Conservation (phyloP, 2,329 filamentous ascomycete species). For the Whalleya microplaca region DNA sequence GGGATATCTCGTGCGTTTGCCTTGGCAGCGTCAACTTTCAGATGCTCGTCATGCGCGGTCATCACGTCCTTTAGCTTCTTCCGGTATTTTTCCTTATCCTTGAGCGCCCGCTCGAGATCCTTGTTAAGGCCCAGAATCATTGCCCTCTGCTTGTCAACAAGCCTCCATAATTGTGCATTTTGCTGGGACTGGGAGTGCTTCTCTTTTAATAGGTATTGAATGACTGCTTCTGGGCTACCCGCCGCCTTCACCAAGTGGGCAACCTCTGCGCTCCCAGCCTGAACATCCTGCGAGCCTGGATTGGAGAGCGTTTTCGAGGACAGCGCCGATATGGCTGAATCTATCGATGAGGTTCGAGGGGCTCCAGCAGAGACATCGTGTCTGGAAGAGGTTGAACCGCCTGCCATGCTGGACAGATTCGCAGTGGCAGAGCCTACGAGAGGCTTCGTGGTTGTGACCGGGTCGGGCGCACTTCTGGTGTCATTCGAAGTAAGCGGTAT, state of each 20-base stretch:
- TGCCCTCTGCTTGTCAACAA: constrained; percentile 93
- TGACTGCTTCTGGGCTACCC: constrained; percentile 86
- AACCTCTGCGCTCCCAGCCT: constrained; percentile 73
- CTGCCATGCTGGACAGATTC: constrained; percentile 51
- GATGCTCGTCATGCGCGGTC: constrained; percentile 37
- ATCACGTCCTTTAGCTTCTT: constrained; percentile 83
- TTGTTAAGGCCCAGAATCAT: constrained; percentile 95
- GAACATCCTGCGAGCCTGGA: constrained; percentile 61
- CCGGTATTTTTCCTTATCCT: constrained; percentile 93
- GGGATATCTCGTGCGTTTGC: constrained; percentile 28
- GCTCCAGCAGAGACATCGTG: constrained; percentile 44
- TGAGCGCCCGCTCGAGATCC: constrained; percentile 85
- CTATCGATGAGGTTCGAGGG: constrained; percentile 84
- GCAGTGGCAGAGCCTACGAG: constrained; percentile 43
- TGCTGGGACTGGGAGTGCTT: constrained; percentile 88
- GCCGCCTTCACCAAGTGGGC: constrained; percentile 78
- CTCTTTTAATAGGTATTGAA: constrained; percentile 86
- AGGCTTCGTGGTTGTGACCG: constrained; percentile 48
- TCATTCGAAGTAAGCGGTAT: constrained; percentile 52
- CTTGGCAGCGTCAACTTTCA: constrained; percentile 25
- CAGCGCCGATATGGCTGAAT: constrained; percentile 84
- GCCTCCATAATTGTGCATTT: constrained; percentile 89
- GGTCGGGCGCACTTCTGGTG: constrained; percentile 48
- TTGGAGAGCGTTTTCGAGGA: constrained; percentile 63
- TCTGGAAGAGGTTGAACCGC: constrained; percentile 46